These are phyloP conservation scores for Blastocystis sp. DNA, from an alignment of 352 stramenopile genomes.

Conservation along the genomic window DNA sequence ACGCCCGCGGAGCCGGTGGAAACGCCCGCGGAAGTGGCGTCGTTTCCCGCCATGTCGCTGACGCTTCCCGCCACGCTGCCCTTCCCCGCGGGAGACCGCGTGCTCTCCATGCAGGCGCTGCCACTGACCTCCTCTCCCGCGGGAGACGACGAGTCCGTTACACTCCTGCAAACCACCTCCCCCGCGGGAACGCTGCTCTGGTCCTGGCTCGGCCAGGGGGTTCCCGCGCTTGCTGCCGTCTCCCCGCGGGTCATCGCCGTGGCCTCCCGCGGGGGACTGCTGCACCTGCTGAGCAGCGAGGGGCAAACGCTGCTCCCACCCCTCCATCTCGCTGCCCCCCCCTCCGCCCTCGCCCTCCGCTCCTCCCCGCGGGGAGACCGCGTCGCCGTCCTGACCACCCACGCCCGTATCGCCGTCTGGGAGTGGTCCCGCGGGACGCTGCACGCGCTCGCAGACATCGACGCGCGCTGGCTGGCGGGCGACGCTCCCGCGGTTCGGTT, in stretches of 20 bases:
- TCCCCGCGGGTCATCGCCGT: neutral
- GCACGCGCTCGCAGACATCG: neutral
- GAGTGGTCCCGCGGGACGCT: neutral
- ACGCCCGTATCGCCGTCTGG: neutral
- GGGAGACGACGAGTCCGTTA: neutral
- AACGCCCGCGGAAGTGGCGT: neutral
- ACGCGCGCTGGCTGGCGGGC: neutral
- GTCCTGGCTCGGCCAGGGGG: slow-evolving; percentile 25
- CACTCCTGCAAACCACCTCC: neutral
- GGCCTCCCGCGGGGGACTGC: neutral
- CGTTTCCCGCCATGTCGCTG: neutral
- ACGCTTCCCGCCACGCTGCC: neutral
- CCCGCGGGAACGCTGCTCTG: neutral
- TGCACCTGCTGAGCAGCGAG: neutral
- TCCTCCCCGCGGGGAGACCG: neutral
- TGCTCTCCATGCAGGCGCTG: neutral
- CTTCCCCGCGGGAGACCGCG: neutral
- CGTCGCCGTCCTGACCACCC: neutral
- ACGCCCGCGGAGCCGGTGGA: neutral
- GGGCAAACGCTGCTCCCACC: neutral
- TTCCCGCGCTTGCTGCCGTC: neutral
- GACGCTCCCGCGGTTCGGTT: too few species aligned
- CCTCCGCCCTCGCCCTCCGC: neutral
- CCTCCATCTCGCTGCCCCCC: neutral
- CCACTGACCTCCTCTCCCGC: neutral